Evolutionary conservation across 139 green algal species (phyloP).

Genomic region (Axilococcus clingmanii): DNA sequence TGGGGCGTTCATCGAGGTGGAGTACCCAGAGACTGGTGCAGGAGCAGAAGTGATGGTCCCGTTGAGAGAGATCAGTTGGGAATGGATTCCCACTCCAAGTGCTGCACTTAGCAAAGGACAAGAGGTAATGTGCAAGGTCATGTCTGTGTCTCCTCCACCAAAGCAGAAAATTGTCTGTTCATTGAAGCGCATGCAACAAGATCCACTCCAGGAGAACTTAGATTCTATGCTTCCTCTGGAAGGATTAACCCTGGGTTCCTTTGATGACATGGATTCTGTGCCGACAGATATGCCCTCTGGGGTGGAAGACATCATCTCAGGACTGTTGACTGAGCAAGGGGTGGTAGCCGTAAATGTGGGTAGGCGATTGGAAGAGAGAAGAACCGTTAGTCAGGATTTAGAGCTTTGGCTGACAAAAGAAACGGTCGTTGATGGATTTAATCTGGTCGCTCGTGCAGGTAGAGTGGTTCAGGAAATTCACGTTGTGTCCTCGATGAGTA

Average conservation of each 20-base stretch:
- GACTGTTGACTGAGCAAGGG: constrained; percentile 23
- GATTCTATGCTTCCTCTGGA: constrained; percentile 37
- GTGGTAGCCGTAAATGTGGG: constrained; percentile 31
- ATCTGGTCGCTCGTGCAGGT: constrained; percentile 38
- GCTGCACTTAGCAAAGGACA: constrained; percentile 11
- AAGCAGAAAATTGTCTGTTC: constrained; percentile 26
- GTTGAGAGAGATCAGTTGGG: constrained; percentile 46
- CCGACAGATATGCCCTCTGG: constrained; percentile 16
- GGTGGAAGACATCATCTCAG: constrained; percentile 31
- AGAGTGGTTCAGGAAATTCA: constrained; percentile 41
- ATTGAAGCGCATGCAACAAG: constrained; percentile 38
- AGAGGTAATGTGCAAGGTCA: constrained; percentile 20
- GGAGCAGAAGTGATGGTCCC: constrained; percentile 35
- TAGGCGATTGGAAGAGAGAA: constrained; percentile 27
- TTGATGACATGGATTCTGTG: constrained; percentile 5
- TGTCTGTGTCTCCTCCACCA: constrained; percentile 7
- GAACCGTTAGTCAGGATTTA: constrained; percentile 45
- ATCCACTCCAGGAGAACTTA: constrained; percentile 41
- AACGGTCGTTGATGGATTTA: constrained; percentile 29
- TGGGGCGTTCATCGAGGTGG: constrained; percentile 43
- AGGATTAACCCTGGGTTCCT: background rate
- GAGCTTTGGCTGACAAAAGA: constrained; percentile 45
- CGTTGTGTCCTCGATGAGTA: constrained; percentile 24
- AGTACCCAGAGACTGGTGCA: constrained; percentile 11
- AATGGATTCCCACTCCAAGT: constrained; percentile 15